These are phyloP conservation scores for Phyllosticta citrichinensis DNA, from an alignment of 2,329 filamentous ascomycete species.

Conservation along the genomic window DNA sequence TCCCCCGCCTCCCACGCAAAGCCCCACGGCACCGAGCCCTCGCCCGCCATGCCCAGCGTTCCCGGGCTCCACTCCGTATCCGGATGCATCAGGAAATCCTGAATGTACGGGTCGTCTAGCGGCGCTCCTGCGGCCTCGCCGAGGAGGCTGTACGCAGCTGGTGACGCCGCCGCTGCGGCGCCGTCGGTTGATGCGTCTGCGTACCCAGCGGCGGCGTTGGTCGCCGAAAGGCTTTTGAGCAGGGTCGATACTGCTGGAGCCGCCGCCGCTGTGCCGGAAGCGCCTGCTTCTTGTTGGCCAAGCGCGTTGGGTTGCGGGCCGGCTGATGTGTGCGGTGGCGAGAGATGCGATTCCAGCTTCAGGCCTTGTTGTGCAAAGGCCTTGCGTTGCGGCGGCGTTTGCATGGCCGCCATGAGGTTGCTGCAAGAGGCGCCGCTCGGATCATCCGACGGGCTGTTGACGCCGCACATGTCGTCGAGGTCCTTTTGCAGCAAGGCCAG, in stretches of 20 bases:
- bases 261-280: neutral
- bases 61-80: slow-evolving; percentile 9
- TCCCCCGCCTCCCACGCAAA: slow-evolving; percentile 8
- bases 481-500: slow-evolving; percentile 12
- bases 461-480: slow-evolving; percentile 9
- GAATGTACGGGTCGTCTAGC: slow-evolving; percentile 9
- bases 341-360: slow-evolving; percentile 1
- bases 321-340: neutral
- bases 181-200: neutral
- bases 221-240: neutral
- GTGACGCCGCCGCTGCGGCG: neutral
- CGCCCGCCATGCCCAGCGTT: slow-evolving; percentile 6
- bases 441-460: neutral
- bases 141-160: neutral
- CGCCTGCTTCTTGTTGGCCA: neutral
- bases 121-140: slow-evolving; percentile 3
- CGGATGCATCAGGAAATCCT: slow-evolving; percentile 9
- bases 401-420: neutral
- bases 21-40: slow-evolving; percentile 5
- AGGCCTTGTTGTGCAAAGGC: neutral
- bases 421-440: neutral
- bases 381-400: neutral
- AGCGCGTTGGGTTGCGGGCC: neutral
- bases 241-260: neutral
- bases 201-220: neutral